A percentile compares a stretch with the other conserved stretches of the same genome.
Evolutionary conservation across 495 filamentous ascomycete genomes (phyloP).

Genomic region (Hyphodiscus hymeniophilus): DNA sequence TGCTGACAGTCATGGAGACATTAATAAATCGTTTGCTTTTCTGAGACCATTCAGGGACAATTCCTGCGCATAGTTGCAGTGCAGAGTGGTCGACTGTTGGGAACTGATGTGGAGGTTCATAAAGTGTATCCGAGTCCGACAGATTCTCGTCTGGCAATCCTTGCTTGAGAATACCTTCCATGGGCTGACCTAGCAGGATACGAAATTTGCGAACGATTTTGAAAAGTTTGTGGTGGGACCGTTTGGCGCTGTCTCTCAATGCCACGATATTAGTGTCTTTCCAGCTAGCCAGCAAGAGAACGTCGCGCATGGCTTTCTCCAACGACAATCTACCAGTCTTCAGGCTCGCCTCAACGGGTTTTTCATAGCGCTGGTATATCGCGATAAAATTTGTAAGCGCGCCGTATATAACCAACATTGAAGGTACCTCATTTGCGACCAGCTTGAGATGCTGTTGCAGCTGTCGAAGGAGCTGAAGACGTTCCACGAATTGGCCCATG

Average conservation of each 20-base stretch:
- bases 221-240: slow-evolving; percentile 87
- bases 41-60: slow-evolving; percentile 45
- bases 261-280: slow-evolving; percentile 92
- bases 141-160: slow-evolving; percentile 50
- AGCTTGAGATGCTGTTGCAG: slow-evolving; percentile 57
- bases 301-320: slow-evolving; percentile 81
- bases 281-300: slow-evolving; percentile 86
- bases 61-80: slow-evolving; percentile 40
- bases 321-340: slow-evolving; percentile 52
- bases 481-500: slow-evolving; percentile 68
- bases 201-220: slow-evolving; percentile 87
- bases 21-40: slow-evolving; percentile 66
- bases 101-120: slow-evolving; percentile 15
- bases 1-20: slow-evolving; percentile 49
- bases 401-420: slow-evolving; percentile 42
- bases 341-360: slow-evolving; percentile 52
- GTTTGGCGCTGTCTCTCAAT: slow-evolving; percentile 75
- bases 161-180: slow-evolving; percentile 52
- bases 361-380: slow-evolving; percentile 61
- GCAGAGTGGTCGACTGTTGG: slow-evolving; percentile 33
- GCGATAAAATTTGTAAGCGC: slow-evolving; percentile 70
- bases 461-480: slow-evolving; percentile 63
- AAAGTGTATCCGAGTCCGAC: slow-evolving; percentile 12
- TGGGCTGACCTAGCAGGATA: slow-evolving; percentile 60
- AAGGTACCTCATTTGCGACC: slow-evolving; percentile 44